A percentile compares a stretch with the other conserved stretches of the same genome.
Evolutionary conservation across 768 basidiomycete species (phyloP).

Genomic region (Boletellus emodensis): DNA sequence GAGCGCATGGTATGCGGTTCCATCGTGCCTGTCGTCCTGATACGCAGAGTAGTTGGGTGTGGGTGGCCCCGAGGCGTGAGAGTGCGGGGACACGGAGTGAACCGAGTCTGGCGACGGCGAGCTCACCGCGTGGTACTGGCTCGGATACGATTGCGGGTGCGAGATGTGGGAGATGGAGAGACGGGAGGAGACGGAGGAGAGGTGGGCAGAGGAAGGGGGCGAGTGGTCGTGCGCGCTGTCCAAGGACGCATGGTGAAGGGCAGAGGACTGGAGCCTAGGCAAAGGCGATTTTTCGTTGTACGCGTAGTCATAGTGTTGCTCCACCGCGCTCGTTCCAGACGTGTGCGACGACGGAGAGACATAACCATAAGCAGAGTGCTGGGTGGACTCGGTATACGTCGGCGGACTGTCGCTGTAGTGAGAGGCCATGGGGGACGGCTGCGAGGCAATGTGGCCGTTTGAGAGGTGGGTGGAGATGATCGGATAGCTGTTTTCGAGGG

Average conservation of each 20-base stretch:
- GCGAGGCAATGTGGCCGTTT: conserved; percentile 31
- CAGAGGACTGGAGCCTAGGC: conserved; percentile 29
- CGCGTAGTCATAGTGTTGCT: conserved; percentile 28
- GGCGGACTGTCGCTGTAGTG: conserved; percentile 31
- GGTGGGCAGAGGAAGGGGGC: conserved; percentile 29
- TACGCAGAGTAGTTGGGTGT: conserved; percentile 42
- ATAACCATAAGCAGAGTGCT: conserved; percentile 30
- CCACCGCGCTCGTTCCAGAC: conserved; percentile 20
- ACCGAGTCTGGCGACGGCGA: conserved; percentile 51
- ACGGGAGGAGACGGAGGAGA: conserved; percentile 43
- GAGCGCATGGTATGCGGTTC: conserved; percentile 37
- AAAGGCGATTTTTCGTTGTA: conserved; percentile 30
- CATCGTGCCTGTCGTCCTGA: conserved; percentile 40
- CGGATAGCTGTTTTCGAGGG: conserved; percentile 42
- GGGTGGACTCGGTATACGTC: conserved; percentile 29
- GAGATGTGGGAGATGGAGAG: conserved; percentile 60
- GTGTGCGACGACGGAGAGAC: conserved; percentile 24
- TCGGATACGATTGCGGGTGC: conserved; percentile 46
- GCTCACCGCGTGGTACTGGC: conserved; percentile 33
- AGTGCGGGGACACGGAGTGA: conserved; percentile 41
- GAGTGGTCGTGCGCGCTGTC: conserved; percentile 28
- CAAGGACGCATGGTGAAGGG: conserved; percentile 26
- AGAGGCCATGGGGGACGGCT: conserved; percentile 28
- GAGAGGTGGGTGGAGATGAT: conserved; percentile 34
- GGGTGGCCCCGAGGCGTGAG: conserved; percentile 29